phyloP scores from a whole-genome alignment of 1,284 basidiomycete species.

The Cystobasidium sp. region DNA sequence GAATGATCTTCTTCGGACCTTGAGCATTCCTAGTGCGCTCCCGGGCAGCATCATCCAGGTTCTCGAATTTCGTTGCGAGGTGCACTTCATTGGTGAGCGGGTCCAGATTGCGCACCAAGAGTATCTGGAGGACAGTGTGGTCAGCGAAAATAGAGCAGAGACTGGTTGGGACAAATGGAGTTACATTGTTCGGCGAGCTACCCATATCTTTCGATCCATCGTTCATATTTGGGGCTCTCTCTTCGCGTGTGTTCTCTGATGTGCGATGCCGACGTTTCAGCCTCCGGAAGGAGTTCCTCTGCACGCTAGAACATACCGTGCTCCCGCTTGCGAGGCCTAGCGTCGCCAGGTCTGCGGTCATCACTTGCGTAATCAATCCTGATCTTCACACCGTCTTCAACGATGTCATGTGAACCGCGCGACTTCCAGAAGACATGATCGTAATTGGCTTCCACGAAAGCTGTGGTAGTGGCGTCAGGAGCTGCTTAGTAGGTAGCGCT shows the following conservation, averaged over 20 bases:
- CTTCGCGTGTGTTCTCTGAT: constrained; percentile 5
- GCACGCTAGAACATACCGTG: neutral
- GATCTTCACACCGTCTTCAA: constrained; percentile 45
- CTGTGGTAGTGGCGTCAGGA: constrained; percentile 54
- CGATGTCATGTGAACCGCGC: constrained; percentile 45
- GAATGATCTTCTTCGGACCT: constrained; percentile 80
- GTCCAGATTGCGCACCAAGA: constrained; percentile 85
- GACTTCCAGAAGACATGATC: constrained; percentile 48
- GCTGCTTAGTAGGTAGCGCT: no score
- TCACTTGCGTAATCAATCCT: constrained; percentile 50
- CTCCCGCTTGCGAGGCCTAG: constrained; percentile 56
- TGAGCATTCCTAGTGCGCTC: constrained; percentile 71
- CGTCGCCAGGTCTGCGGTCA: constrained; percentile 36
- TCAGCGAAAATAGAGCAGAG: neutral
- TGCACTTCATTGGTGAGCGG: constrained; percentile 71
- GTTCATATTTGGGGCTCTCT: constrained; percentile 61
- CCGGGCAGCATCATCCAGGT: constrained; percentile 63
- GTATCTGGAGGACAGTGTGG: constrained; percentile 59
- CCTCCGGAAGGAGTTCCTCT: no score
- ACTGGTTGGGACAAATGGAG: neutral
- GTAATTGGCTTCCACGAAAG: constrained; percentile 77
- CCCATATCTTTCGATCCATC: constrained; percentile 94
- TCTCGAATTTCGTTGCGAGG: constrained; percentile 58
- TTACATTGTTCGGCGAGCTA: constrained; percentile 63
- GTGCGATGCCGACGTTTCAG: no score